phyloP scores from a whole-genome alignment of 2,329 filamentous ascomycete genomes.

The Dactylonectria estremocensis region DNA sequence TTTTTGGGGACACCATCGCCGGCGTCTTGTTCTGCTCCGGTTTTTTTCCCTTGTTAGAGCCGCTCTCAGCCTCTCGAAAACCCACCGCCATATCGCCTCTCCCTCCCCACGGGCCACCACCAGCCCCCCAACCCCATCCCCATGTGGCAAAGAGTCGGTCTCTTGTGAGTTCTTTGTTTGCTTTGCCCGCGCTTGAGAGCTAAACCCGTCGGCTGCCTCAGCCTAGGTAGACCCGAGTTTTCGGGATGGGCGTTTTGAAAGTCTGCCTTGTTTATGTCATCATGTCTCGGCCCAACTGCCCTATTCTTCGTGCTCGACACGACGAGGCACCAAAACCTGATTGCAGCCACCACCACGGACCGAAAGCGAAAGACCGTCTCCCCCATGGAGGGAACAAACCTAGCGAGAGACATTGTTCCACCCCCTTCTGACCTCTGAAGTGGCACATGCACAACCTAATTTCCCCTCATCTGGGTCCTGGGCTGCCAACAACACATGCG shows the following conservation, averaged over 20 bases:
- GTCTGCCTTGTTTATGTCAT: too few relatives aligned
- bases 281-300: too few relatives aligned
- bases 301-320: too few relatives aligned
- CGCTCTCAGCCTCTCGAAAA: constrained; percentile 27
- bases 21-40: neutral
- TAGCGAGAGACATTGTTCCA: constrained; percentile 21
- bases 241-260: too few relatives aligned
- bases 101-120: too few relatives aligned
- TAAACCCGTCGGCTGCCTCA: too few relatives aligned
- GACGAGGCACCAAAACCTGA: neutral
- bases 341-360: constrained; percentile 6
- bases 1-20: neutral
- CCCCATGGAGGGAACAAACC: constrained; percentile 27
- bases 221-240: too few relatives aligned
- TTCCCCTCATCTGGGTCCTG: constrained; percentile 11
- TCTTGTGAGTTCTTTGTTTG: too few relatives aligned
- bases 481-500: constrained; percentile 12
- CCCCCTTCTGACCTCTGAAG: constrained; percentile 22
- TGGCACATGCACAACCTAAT: constrained; percentile 23
- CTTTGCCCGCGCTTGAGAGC: too few relatives aligned
- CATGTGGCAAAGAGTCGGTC: too few relatives aligned
- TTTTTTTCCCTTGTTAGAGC: constrained; percentile 18
- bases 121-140: too few relatives aligned
- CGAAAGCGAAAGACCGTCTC: constrained; percentile 3
- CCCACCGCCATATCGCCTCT: neutral